phyloP scores from a whole-genome alignment of 2,329 filamentous ascomycete species.

The Ceratocystis colombiana region DNA sequence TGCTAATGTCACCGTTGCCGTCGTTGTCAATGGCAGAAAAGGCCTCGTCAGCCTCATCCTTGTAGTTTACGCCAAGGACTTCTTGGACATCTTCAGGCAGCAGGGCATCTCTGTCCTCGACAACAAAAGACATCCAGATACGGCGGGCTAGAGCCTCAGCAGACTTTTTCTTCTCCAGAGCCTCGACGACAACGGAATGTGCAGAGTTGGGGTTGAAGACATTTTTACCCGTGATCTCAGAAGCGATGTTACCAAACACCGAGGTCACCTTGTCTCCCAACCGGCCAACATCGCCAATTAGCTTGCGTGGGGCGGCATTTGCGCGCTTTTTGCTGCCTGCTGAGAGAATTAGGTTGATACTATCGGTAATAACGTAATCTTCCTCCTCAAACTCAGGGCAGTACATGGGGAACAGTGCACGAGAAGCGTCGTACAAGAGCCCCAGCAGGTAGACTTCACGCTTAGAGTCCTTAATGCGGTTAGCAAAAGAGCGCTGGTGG shows the following conservation, averaged over 20 bases:
- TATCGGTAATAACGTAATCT: slow-evolving; percentile 84
- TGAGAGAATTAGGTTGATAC: slow-evolving; percentile 57
- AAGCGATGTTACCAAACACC: slow-evolving; percentile 83
- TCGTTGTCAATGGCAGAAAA: slow-evolving; percentile 76
- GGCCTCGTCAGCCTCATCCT: slow-evolving; percentile 72
- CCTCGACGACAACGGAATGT: slow-evolving; percentile 80
- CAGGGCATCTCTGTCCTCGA: slow-evolving; percentile 74
- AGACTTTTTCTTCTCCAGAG: slow-evolving; percentile 70
- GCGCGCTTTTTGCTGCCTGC: slow-evolving; percentile 47
- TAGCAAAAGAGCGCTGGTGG: slow-evolving; percentile 72
- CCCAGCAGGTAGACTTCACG: slow-evolving; percentile 71
- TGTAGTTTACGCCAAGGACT: slow-evolving; percentile 67
- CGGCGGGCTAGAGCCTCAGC: slow-evolving; percentile 88
- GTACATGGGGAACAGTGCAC: slow-evolving; percentile 82
- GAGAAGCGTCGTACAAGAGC: slow-evolving; percentile 81
- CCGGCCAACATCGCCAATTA: slow-evolving; percentile 68
- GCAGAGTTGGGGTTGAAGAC: slow-evolving; percentile 88
- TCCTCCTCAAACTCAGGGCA: slow-evolving; percentile 84
- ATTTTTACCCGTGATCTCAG: slow-evolving; percentile 89
- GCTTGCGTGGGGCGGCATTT: slow-evolving; percentile 63
- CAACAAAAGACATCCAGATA: slow-evolving; percentile 96
- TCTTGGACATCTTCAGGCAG: slow-evolving; percentile 74
- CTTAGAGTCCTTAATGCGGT: slow-evolving; percentile 81
- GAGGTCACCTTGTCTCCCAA: slow-evolving; percentile 90
- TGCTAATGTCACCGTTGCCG: slow-evolving; percentile 82